These are phyloP conservation scores for Podospora bellae-mahoneyi DNA, from an alignment of 495 filamentous ascomycete species.

Conservation along the genomic window DNA sequence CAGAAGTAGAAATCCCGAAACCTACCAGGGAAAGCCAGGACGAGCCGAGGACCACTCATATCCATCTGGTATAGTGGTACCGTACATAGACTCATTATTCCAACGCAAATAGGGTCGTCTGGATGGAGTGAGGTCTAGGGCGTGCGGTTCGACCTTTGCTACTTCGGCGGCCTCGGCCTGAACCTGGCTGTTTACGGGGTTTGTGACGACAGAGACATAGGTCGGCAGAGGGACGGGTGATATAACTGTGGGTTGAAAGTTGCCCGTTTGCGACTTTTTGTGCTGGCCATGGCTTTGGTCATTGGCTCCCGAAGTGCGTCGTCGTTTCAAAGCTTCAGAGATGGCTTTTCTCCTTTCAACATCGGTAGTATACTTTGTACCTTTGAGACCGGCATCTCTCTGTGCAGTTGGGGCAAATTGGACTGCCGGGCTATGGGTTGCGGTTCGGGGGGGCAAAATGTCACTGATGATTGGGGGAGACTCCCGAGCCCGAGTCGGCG, in stretches of 20 bases:
- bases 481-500: neutral
- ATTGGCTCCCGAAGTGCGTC: neutral
- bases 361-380: neutral
- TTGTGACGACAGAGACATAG: neutral
- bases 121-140: constrained; percentile 20
- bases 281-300: neutral
- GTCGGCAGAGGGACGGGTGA: neutral
- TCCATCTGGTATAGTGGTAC: constrained; percentile 26
- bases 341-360: neutral
- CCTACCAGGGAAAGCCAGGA: constrained; percentile 15
- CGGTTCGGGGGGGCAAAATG: neutral
- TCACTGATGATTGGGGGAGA: neutral
- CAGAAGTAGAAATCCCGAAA: neutral
- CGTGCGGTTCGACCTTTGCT: neutral
- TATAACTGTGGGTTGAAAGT: neutral
- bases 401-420: neutral
- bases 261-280: neutral
- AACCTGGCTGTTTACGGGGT: neutral
- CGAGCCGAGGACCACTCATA: constrained; percentile 16
- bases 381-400: neutral
- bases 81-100: constrained; percentile 21
- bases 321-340: neutral
- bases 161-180: neutral
- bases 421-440: neutral
- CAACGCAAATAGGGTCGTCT: constrained; percentile 26